Evolutionary conservation across 2,329 filamentous ascomycete genomes (phyloP), one percentile per base, ranked within the genome.

Genomic region (Pyrenophora seminiperda): DNA sequence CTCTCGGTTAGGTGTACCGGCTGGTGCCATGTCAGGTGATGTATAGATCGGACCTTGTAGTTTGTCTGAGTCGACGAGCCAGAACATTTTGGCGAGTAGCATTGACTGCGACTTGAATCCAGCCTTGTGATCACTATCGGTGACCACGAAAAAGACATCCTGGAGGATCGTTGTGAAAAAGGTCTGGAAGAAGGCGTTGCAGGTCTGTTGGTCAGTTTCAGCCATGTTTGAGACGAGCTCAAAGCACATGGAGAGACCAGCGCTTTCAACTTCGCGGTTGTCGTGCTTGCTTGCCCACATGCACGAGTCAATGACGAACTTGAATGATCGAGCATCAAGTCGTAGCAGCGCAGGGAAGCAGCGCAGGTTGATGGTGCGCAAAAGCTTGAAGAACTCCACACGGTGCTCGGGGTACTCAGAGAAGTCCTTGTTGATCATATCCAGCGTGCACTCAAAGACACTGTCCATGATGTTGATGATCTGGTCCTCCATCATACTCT

Each of bases 261-360:
- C 95, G 61, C 90, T 91, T 76, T 99, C 94, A 22, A 99, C 94
- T 70, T 97, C 91, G 53, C 94, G 89, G 77, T 99, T 99, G 78
- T 99, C 94, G 75, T 99, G 94, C 80, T 99, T 99, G 80, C 93
- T 97, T n/a, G 95, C 94, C 95, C 94, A 99, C 82, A 97, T 91
- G 81, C 95, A 99, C 29, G 93, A 96, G 74, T 99, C 94, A 61
- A 99, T 97, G 66, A 99, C 92, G 70, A 97, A 96, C 78, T 99
- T 99, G 85, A 99, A 99, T 71, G 97, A 94, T 52, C 91, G 86
- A 67, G 90, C 93, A 71, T 99, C 93, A 27, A 99, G 85, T 75
- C 96, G 95, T 60, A 99, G 82, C 17, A 99, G 83, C 1, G 94
- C 88, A 39, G 91, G 91, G 86, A 99, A 99, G 76, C 94, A 99